These are phyloP conservation scores for Mycocentrospora acerina DNA, from an alignment of 2,329 filamentous ascomycete species.

Conservation along the genomic window DNA sequence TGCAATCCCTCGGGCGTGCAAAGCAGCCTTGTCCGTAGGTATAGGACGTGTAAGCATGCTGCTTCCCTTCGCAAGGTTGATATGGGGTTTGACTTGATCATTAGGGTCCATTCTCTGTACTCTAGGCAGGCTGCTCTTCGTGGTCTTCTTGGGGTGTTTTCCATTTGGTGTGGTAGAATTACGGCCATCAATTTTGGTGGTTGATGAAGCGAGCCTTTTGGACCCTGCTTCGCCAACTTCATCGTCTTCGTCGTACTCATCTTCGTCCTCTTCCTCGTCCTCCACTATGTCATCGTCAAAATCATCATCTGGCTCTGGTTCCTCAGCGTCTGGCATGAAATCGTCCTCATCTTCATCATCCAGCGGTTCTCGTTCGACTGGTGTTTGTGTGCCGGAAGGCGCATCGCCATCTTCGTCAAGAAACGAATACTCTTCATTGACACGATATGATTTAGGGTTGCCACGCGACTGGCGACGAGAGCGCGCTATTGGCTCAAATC, in stretches of 20 bases:
- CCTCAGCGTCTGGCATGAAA: constrained; percentile 26
- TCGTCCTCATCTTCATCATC: constrained; percentile 26
- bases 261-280: constrained; percentile 35
- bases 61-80: constrained; percentile 15
- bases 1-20: constrained; percentile 29
- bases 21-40: constrained; percentile 11
- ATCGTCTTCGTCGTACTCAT: constrained; percentile 18
- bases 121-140: neutral
- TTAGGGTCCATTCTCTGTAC: neutral
- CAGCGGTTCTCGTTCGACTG: constrained; percentile 10
- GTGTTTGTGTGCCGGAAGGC: constrained; percentile 7
- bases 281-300: constrained; percentile 33
- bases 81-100: constrained; percentile 7
- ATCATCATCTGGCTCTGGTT: constrained; percentile 28
- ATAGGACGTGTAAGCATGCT: constrained; percentile 13
- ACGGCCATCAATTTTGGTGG: constrained; percentile 12
- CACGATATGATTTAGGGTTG: constrained; percentile 20
- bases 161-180: constrained; percentile 2
- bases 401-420: constrained; percentile 23
- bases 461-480: constrained; percentile 24
- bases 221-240: constrained; percentile 16
- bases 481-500: constrained; percentile 8
- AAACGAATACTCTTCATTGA: constrained; percentile 24
- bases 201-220: constrained; percentile 7
- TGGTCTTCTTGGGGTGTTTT: constrained; percentile 4